These are phyloP conservation scores for Zymoseptoria ardabiliae DNA, from an alignment of 2,329 filamentous ascomycete species.

Conservation along the genomic window DNA sequence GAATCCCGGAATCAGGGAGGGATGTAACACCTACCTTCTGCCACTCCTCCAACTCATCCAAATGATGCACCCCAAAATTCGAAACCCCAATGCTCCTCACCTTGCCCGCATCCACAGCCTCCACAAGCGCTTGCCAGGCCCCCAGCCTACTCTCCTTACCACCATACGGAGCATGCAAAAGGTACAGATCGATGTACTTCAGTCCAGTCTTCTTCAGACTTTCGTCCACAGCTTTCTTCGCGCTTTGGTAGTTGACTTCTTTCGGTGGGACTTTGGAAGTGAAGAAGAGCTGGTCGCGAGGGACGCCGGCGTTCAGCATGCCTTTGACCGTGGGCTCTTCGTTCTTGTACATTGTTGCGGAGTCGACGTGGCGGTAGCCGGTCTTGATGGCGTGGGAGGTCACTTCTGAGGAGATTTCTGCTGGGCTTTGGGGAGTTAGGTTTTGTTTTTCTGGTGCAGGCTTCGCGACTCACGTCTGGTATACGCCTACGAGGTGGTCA, in stretches of 20 bases:
- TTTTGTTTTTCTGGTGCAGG: neutral
- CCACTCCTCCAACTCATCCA: constrained; percentile 47
- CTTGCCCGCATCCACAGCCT: constrained; percentile 45
- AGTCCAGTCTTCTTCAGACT: constrained; percentile 54
- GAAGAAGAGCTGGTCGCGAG: constrained; percentile 53
- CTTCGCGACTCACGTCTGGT: constrained; percentile 25
- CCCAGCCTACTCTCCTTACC: constrained; percentile 44
- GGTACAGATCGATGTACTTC: constrained; percentile 39
- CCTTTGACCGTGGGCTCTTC: constrained; percentile 49
- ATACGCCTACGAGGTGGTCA: constrained; percentile 21
- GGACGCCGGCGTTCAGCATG: constrained; percentile 45
- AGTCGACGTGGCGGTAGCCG: constrained; percentile 56
- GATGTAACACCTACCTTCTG: constrained; percentile 34
- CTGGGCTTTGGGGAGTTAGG: constrained; percentile 32
- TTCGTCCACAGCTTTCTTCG: constrained; percentile 56
- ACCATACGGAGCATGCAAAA: constrained; percentile 49
- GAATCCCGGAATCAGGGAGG: too few relatives aligned
- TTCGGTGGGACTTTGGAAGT: constrained; percentile 53
- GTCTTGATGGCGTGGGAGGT: constrained; percentile 49
- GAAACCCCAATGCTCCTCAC: constrained; percentile 48
- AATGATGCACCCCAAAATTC: constrained; percentile 50
- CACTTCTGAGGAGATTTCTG: constrained; percentile 50
- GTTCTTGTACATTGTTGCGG: constrained; percentile 51
- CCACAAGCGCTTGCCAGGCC: constrained; percentile 48
- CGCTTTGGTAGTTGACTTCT: constrained; percentile 54